Evolutionary conservation across 1,284 basidiomycete genomes (phyloP).

Genomic region (Cryptococcus hybrid): DNA sequence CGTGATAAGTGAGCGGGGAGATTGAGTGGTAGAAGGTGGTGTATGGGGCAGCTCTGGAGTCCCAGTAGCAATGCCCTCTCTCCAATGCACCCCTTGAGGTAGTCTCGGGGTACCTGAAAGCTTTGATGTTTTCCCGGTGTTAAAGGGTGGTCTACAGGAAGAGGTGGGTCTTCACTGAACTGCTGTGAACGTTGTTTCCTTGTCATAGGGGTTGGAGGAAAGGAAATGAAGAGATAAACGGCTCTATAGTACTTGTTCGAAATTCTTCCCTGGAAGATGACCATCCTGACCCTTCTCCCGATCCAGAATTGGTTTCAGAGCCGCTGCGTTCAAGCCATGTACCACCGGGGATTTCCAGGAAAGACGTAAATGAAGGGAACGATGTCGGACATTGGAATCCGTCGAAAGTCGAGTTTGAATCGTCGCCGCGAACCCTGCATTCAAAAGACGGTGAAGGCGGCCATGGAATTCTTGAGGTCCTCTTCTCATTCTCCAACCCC

Average conservation of each 20-base stretch:
- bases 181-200: too few species aligned
- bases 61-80: too few species aligned
- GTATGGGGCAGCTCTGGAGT: neutral
- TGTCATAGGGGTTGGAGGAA: neutral
- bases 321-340: neutral
- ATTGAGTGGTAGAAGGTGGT: neutral
- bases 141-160: neutral
- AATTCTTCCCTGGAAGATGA: neutral
- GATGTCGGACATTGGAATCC: neutral
- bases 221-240: neutral
- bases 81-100: too few species aligned
- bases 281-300: too few species aligned
- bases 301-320: too few species aligned
- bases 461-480: neutral
- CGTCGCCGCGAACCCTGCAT: neutral
- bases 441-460: neutral
- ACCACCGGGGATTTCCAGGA: neutral
- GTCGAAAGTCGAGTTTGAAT: neutral
- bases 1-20: neutral
- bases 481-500: neutral
- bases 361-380: neutral
- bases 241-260: neutral
- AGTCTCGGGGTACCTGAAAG: too few species aligned
- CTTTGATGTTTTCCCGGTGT: too few species aligned
- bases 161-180: too few species aligned